Evolutionary conservation across 345 rosid genomes (phyloP), one percentile per base, ranked within the genome.

Genomic region (Laguncularia racemosa): DNA sequence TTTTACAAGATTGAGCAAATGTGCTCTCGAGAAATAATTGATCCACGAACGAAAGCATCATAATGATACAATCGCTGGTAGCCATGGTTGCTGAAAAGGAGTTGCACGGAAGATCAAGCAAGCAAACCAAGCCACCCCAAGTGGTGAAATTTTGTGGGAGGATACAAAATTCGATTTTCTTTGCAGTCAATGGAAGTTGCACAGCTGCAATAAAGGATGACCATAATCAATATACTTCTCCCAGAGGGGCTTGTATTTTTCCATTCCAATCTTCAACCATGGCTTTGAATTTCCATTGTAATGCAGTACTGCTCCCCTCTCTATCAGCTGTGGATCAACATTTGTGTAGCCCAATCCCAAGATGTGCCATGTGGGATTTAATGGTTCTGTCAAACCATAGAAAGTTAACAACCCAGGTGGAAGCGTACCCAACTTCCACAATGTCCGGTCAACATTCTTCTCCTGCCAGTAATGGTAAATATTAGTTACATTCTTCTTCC

Each of bases 391-490:
- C 69, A 88, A 66, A 15, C 98, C 98, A 28, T 88, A 88, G 74
- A 91, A 91, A 11, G 98, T 91, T 60, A 91, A 57, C 26, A 91
- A 78, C 20, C 97, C 97, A 0, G 97, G 97, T 3, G 97, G 97
- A 14, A 91, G 63, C 0, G 97, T 91, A 50, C 97, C 97, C 0
- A 91, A 96, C 66, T 87, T 91, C 97, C 97, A 91, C 14, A 91
- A 69, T 45, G 96, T 85, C 56, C 97, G 70, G 61, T 91, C 96
- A 4, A 83, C 85, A 9, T 91, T 91, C 76, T 56, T 81, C 68
- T 83, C 97, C 69, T 91, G 97, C 97, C 97, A 91, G 69, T 85
- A 78, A 67, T 91, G 97, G 71, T 91, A 91, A 62, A 91, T 87
- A 52, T 81, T 78, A 0, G 97, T 91, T 16, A 91, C 97, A n/a